phyloP scores from a whole-genome alignment of 805 yeast genomes.

The Kockiozyma suomiensis region DNA sequence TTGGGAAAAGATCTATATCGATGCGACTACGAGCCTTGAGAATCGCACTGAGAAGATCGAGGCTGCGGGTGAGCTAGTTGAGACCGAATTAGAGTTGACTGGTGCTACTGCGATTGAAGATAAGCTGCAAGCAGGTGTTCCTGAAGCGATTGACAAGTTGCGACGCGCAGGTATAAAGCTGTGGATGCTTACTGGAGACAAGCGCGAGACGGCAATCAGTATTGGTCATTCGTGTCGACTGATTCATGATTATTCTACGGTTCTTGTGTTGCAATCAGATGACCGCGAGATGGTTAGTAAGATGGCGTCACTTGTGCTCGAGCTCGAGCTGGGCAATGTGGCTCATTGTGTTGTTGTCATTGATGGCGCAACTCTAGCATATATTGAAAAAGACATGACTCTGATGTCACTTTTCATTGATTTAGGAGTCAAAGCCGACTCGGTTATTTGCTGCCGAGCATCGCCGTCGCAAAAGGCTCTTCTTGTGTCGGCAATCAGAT shows the following conservation, averaged over 20 bases:
- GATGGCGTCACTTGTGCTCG: slow-evolving; percentile 75
- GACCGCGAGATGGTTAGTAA: slow-evolving; percentile 63
- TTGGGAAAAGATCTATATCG: slow-evolving; percentile 70
- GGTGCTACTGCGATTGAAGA: slow-evolving; percentile 99
- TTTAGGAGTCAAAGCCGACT: slow-evolving; percentile 81
- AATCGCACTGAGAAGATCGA: slow-evolving; percentile 71
- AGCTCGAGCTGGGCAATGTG: slow-evolving; percentile 68
- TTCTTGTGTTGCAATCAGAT: slow-evolving; percentile 62
- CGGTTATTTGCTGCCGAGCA: slow-evolving; percentile 94
- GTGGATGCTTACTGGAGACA: slow-evolving; percentile 99
- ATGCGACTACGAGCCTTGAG: slow-evolving; percentile 74
- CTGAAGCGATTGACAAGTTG: slow-evolving; percentile 88
- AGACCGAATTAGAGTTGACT: slow-evolving; percentile 62
- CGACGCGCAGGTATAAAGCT: slow-evolving; percentile 90
- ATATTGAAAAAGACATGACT: slow-evolving; percentile 72
- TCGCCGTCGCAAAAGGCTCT: slow-evolving; percentile 95
- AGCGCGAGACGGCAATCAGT: slow-evolving; percentile 95
- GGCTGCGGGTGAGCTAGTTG: slow-evolving; percentile 70
- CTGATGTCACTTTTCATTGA: slow-evolving; percentile 77
- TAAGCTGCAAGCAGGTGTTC: slow-evolving; percentile 94
- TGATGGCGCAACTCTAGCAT: slow-evolving; percentile 85
- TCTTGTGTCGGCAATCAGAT: slow-evolving; percentile 81
- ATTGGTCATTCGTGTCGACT: slow-evolving; percentile 93
- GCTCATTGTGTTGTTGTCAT: slow-evolving; percentile 95
- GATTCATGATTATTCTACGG: slow-evolving; percentile 89